phyloP scores from a whole-genome alignment of 2,329 filamentous ascomycete genomes.

The Trichocomaceae sp. region DNA sequence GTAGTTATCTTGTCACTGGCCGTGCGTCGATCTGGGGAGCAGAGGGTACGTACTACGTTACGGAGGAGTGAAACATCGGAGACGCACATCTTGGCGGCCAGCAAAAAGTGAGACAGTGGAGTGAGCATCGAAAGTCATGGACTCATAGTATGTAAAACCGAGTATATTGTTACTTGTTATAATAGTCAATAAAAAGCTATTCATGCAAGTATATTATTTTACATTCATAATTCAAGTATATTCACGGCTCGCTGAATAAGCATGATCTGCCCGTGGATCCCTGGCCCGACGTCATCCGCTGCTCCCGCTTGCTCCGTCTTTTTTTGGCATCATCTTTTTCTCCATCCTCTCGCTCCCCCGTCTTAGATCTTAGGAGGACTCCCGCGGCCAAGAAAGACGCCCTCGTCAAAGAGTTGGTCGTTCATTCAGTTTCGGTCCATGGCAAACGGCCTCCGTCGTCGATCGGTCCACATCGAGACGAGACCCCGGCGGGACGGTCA shows the following conservation, averaged over 20 bases:
- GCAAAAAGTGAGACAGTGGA: not conserved
- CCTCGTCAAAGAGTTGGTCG: not conserved
- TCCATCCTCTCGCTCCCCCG: not conserved
- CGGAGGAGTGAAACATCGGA: not conserved
- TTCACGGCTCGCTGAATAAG: not conserved
- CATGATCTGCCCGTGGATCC: constrained; percentile 1
- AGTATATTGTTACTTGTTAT: too few species aligned
- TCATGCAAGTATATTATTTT: too few species aligned
- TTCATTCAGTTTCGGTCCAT: not conserved
- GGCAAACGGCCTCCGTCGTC: not conserved
- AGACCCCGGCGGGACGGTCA: constrained; percentile 1
- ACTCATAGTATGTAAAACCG: too few species aligned
- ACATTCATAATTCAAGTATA: not conserved
- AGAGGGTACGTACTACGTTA: not conserved
- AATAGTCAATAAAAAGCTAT: too few species aligned
- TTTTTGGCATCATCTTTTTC: constrained; percentile 6
- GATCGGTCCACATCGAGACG: constrained; percentile 1
- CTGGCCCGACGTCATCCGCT: constrained; percentile 12
- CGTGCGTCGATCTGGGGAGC: not conserved
- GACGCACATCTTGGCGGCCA: not conserved
- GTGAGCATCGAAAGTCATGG: too few species aligned
- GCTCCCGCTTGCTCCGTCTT: constrained; percentile 9
- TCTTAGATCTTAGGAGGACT: not conserved
- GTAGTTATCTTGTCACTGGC: not conserved
- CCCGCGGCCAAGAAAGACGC: not conserved